These are phyloP conservation scores for Pseudogymnoascus sp. DNA, from an alignment of 2,329 filamentous ascomycete species.

Conservation along the genomic window DNA sequence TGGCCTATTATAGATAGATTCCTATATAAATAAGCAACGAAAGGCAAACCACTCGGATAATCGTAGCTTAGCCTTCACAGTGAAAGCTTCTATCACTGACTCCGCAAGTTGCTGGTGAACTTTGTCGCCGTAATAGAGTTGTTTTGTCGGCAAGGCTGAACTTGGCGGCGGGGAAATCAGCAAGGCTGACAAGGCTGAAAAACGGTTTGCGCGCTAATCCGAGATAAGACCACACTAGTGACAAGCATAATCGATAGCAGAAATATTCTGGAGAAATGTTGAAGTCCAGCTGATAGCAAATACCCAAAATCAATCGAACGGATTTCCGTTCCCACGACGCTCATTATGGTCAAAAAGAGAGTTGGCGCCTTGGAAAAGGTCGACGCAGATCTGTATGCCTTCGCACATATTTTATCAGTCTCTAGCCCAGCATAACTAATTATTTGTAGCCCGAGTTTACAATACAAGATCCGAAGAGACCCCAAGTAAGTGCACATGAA, in stretches of 20 bases:
- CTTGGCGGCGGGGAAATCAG: not conserved
- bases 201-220: not conserved
- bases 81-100: not conserved
- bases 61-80: not conserved
- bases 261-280: conserved; percentile 22
- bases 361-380: conserved; percentile 90
- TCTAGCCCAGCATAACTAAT: conserved; percentile 24
- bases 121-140: not conserved
- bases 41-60: not conserved
- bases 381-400: conserved; percentile 68
- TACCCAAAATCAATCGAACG: conserved; percentile 11
- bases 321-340: conserved; percentile 12
- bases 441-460: conserved; percentile 61
- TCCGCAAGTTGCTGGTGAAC: not conserved
- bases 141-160: not conserved
- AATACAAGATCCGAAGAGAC: conserved; percentile 86
- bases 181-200: conserved; percentile 5
- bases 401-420: conserved; percentile 15
- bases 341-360: conserved; percentile 73
- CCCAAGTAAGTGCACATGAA: conserved; percentile 51
- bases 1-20: not conserved
- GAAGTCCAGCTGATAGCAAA: conserved; percentile 9
- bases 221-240: not conserved
- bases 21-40: not conserved
- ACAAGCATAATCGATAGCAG: conserved; percentile 24